These are phyloP conservation scores for Stipa capillata DNA, from an alignment of 176 grass and related monocot genomes.

Conservation along the genomic window DNA sequence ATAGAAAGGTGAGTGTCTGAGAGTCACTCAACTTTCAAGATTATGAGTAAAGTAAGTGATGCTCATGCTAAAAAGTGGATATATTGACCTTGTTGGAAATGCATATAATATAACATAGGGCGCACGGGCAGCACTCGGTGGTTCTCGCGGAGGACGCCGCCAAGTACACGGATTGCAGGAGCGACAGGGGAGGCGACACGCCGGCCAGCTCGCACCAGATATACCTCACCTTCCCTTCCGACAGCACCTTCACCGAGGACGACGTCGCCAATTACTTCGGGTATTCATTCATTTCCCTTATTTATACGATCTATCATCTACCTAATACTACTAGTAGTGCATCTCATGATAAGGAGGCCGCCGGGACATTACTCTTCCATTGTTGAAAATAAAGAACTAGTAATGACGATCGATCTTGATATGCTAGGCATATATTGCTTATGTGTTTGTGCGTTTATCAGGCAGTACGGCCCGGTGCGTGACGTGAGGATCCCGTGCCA, in stretches of 20 bases:
- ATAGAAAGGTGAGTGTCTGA: conserved; percentile 77
- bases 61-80: too few species aligned
- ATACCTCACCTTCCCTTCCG: conserved; percentile 84
- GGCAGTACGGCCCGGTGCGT: conserved; percentile 57
- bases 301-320: too few species aligned
- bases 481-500: conserved; percentile 90
- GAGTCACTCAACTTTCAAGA: too few species aligned
- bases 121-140: conserved; percentile 80
- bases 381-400: too few species aligned
- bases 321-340: too few species aligned
- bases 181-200: conserved; percentile 34
- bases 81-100: too few species aligned
- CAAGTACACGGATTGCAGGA: conserved; percentile 41
- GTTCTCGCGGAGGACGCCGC: conserved; percentile 64
- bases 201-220: conserved; percentile 65
- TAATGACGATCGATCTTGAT: not conserved
- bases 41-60: too few species aligned
- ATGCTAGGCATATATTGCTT: too few species aligned
- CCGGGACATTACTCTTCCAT: too few species aligned
- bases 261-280: conserved; percentile 75
- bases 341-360: too few species aligned
- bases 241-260: conserved; percentile 72
- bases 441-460: conserved; percentile 8
- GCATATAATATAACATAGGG: conserved; percentile 18
- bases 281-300: conserved; percentile 18